Evolutionary conservation across 805 yeast genomes (phyloP), one percentile per base, ranked within the genome.

Genomic region (Nakazawaea ambrosiae): DNA sequence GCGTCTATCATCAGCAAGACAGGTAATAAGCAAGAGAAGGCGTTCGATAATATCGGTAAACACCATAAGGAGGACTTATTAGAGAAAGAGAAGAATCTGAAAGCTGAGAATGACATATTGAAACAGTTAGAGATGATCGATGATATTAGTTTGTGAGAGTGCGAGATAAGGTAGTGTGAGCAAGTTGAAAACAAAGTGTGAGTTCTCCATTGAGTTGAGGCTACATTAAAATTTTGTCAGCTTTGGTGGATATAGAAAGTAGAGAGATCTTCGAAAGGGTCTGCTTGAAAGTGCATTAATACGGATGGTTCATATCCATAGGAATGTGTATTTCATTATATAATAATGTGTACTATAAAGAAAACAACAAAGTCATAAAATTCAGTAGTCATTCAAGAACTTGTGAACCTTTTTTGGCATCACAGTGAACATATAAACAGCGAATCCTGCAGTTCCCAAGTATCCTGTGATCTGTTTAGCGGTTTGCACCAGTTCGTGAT

Each of bases 121-220:
- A 52, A 53, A 33, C 78, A 73, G 49, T 45, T 73, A 42, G 76
- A 73, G 40, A 43, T 71, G 46, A 57, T 73, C 16, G 63, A 68
- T 15, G 74, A 65, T 4, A 61, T 72, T 54, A 66, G 51, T 20
- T 49, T 65, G 22, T 57, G 18, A 28, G 19, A 19, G 3, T 15
- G 22, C 24, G 10, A 10, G 31, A 9, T 12, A 24, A 9, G 23
- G 20, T n/a, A n/a, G n/a, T n/a, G n/a, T n/a, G n/a, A n/a, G n/a
- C n/a, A n/a, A n/a, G n/a, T n/a, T n/a, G n/a, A n/a, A n/a, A n/a
- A n/a, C n/a, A n/a, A n/a, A n/a, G n/a, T n/a, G n/a, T n/a, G n/a
- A n/a, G n/a, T n/a, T n/a, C n/a, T n/a, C n/a, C n/a, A n/a, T n/a
- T n/a, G n/a, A n/a, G n/a, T n/a, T n/a, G n/a, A n/a, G n/a, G n/a